Evolutionary conservation across 768 basidiomycete genomes (phyloP).

Genomic region (Boletellus ananiceps): DNA sequence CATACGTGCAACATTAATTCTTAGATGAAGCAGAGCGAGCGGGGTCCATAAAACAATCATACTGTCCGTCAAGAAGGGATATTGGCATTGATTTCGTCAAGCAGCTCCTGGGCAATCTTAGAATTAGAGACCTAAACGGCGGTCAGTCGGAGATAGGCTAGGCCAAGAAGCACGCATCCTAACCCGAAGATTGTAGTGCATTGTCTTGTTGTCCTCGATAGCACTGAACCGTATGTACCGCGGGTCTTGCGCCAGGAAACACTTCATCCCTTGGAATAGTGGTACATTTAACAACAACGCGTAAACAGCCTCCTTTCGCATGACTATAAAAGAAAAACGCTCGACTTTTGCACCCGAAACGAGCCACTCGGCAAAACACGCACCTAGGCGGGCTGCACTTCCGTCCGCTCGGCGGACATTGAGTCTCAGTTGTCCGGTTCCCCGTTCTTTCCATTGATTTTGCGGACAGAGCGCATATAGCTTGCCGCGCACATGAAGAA

Average conservation of each 20-base stretch:
- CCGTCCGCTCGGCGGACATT: slow-evolving; percentile 65
- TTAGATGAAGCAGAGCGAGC: slow-evolving; percentile 26
- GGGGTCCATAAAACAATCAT: slow-evolving; percentile 10
- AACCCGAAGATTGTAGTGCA: slow-evolving; percentile 76
- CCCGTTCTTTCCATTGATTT: slow-evolving; percentile 74
- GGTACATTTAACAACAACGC: slow-evolving; percentile 69
- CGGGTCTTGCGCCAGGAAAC: slow-evolving; percentile 67
- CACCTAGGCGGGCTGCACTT: slow-evolving; percentile 64
- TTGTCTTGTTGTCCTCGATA: slow-evolving; percentile 54
- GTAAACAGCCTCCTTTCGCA: slow-evolving; percentile 83
- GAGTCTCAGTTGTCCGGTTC: slow-evolving; percentile 64
- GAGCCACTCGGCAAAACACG: not conserved
- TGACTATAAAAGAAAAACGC: slow-evolving; percentile 43
- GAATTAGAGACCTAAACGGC: slow-evolving; percentile 55
- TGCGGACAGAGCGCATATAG: slow-evolving; percentile 54
- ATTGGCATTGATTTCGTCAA: slow-evolving; percentile 49
- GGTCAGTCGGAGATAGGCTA: not conserved
- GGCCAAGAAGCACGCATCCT: slow-evolving; percentile 19
- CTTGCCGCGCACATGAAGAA: slow-evolving; percentile 76
- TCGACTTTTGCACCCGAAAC: slow-evolving; percentile 1
- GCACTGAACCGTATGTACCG: slow-evolving; percentile 75
- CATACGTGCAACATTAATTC: slow-evolving; percentile 31
- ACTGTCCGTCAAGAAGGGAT: slow-evolving; percentile 33
- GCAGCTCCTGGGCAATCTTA: slow-evolving; percentile 65
- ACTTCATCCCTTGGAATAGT: slow-evolving; percentile 75